Evolutionary conservation across 2,329 filamentous ascomycete genomes (phyloP).

Genomic region (Colletotrichum gigasporum): DNA sequence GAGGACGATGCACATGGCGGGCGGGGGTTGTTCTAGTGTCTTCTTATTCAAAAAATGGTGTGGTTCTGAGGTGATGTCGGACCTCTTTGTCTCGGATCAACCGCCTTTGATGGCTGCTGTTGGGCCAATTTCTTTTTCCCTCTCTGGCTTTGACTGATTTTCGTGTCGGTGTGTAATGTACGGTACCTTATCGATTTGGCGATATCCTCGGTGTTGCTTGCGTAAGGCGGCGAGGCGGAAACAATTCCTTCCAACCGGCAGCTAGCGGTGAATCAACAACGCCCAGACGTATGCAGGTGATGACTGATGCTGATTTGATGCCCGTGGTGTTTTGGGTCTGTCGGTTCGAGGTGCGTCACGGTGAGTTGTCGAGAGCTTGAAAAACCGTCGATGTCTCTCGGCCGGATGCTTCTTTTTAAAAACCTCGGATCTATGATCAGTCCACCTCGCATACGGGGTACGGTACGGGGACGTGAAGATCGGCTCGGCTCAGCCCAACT

Average conservation of each 20-base stretch:
- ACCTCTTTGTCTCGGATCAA: background rate
- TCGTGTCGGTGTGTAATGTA: background rate
- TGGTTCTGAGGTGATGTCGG: background rate
- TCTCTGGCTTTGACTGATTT: background rate
- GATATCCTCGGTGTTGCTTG: background rate
- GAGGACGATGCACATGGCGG: constrained; percentile 80
- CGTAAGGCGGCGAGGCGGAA: background rate
- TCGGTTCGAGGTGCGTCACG: background rate
- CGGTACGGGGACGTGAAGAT: background rate
- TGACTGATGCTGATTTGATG: constrained; percentile 10
- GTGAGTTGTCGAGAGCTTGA: background rate
- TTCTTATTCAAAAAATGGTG: too few relatives aligned
- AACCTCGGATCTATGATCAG: constrained; percentile 2
- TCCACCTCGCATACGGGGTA: constrained; percentile 7
- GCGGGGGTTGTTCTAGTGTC: background rate
- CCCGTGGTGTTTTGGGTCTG: background rate
- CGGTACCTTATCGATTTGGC: too few relatives aligned
- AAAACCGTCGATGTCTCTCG: background rate
- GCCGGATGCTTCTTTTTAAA: background rate
- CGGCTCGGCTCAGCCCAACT: constrained; percentile 1
- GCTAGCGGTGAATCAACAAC: constrained; percentile 3
- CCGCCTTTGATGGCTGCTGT: background rate
- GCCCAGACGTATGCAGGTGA: background rate
- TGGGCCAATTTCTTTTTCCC: background rate
- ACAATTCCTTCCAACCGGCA: background rate